Evolutionary conservation across 345 rosid species (phyloP).

Genomic region (Brassica cretica): DNA sequence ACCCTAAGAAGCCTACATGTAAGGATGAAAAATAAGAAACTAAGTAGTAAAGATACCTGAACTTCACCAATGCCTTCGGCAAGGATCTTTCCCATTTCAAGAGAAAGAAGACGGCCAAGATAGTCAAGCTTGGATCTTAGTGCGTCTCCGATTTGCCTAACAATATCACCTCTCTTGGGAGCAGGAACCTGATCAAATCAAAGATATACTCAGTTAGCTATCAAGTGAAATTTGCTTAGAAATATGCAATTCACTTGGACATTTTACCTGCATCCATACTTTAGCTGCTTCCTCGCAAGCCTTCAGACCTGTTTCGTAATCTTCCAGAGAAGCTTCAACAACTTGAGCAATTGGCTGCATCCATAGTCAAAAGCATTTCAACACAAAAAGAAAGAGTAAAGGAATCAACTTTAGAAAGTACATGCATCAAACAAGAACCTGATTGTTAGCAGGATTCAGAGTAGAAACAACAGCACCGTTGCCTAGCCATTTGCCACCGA

Average conservation of each 20-base stretch:
- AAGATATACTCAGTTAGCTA: neutral
- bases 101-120: slow-evolving; percentile 86
- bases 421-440: slow-evolving; percentile 41
- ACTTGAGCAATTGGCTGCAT: slow-evolving; percentile 75
- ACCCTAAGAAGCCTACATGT: too few species aligned
- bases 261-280: slow-evolving; percentile 72
- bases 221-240: neutral
- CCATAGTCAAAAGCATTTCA: neutral
- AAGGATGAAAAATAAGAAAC: too few species aligned
- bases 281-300: slow-evolving; percentile 87
- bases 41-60: slow-evolving; percentile 52
- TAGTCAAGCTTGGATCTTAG: slow-evolving; percentile 72
- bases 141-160: slow-evolving; percentile 94
- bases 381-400: neutral
- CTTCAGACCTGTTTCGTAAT: slow-evolving; percentile 77
- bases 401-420: neutral
- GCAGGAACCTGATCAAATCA: slow-evolving; percentile 69
- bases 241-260: too few species aligned
- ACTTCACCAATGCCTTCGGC: slow-evolving; percentile 99
- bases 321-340: slow-evolving; percentile 72
- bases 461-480: slow-evolving; percentile 66
- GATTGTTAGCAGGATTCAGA: slow-evolving; percentile 78
- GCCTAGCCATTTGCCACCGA: slow-evolving; percentile 78
- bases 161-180: slow-evolving; percentile 97
- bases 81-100: slow-evolving; percentile 97